These are phyloP conservation scores for Claviceps quebecensis DNA, from an alignment of 2,329 filamentous ascomycete genomes.

Conservation along the genomic window DNA sequence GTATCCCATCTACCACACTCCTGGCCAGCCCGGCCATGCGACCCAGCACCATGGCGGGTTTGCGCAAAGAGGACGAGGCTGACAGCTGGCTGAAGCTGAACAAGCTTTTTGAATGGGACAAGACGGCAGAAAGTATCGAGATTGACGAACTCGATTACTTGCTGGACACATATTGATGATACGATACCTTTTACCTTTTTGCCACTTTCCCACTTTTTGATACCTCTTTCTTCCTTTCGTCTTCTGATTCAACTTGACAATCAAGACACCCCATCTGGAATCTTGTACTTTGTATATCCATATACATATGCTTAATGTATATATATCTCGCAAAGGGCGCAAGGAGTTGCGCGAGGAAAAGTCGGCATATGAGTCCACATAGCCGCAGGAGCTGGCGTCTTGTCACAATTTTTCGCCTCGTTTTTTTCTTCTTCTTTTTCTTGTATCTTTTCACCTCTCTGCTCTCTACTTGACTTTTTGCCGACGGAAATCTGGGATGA, in stretches of 20 bases:
- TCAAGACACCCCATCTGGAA: too few species aligned
- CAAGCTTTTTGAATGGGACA: constrained; percentile 41
- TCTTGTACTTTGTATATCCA: too few species aligned
- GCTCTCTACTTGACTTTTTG: constrained; percentile 7
- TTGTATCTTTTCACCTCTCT: constrained; percentile 1
- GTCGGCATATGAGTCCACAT: neutral
- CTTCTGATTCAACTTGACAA: neutral
- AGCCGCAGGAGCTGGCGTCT: neutral
- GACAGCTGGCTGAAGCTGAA: constrained; percentile 27
- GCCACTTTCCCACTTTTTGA: constrained; percentile 2
- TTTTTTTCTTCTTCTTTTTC: neutral
- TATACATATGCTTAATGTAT: too few species aligned
- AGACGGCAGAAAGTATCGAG: constrained; percentile 76
- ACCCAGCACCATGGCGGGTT: constrained; percentile 16
- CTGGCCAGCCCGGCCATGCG: constrained; percentile 41
- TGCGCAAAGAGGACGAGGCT: constrained; percentile 24
- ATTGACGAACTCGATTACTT: constrained; percentile 86
- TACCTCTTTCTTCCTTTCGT: neutral
- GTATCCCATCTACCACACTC: constrained; percentile 25
- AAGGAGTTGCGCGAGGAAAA: constrained; percentile 7
- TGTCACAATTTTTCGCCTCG: neutral
- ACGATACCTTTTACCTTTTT: neutral
- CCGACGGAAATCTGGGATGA: too few species aligned
- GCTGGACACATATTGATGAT: constrained; percentile 54
- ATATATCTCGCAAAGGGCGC: constrained; percentile 10